Conservation (phyloP, 345 rosid genomes). For the Microthlaspi erraticum region DNA sequence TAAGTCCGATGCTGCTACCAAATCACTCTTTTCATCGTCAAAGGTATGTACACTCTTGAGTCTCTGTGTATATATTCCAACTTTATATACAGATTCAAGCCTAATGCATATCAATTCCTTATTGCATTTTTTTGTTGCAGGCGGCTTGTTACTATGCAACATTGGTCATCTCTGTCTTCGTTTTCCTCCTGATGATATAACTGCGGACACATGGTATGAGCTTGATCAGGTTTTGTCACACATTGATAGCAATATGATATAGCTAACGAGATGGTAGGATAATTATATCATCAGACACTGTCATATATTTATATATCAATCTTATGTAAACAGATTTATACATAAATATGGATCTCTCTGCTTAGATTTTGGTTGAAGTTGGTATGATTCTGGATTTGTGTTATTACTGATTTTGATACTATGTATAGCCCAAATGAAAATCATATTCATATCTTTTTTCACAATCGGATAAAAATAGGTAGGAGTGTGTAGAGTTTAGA, state of each 20-base stretch:
- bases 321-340: constrained; percentile 29
- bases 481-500: background rate
- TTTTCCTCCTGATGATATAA: constrained; percentile 47
- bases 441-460: background rate
- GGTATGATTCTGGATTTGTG: constrained; percentile 7
- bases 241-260: constrained; percentile 20
- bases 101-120: constrained; percentile 1
- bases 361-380: background rate
- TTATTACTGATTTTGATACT: background rate
- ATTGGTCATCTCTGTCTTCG: constrained; percentile 45
- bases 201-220: constrained; percentile 28
- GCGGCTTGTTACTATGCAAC: constrained; percentile 38
- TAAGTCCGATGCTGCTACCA: constrained; percentile 69
- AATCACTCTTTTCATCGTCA: constrained; percentile 48
- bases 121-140: constrained; percentile 46
- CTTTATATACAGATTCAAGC: constrained; percentile 6
- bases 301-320: background rate
- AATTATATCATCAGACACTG: background rate
- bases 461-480: constrained; percentile 10
- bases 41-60: constrained; percentile 63
- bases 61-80: too few relatives aligned
- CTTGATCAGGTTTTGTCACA: constrained; percentile 10
- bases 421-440: background rate
- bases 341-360: background rate
- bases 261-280: constrained; percentile 32